Evolutionary conservation across 495 filamentous ascomycete genomes (phyloP), one percentile per base, ranked within the genome.

Genomic region (Darksidea phi): DNA sequence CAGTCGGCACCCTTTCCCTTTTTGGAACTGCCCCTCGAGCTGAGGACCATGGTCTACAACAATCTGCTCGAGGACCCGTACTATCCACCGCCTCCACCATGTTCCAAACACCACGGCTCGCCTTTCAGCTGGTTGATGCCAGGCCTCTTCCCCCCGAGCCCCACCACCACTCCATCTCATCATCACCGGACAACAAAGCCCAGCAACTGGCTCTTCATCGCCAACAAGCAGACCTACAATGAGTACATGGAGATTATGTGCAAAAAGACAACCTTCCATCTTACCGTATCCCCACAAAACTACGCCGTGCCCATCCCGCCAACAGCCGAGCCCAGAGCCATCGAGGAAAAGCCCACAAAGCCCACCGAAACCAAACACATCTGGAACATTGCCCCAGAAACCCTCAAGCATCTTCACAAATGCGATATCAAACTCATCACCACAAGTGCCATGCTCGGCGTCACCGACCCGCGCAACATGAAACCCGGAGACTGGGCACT

Each of bases 191-290:
- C 6, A 45, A 10, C 10, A 5, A 32, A 54, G 37, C 24, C 18
- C 48, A 49, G 57, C 45, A 61, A 57, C 52, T 61, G 56, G 61
- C 51, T 64, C 25, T 54, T 68, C 48, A 47, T 65, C 10, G 51
- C 48, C 36, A 68, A 58, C 53, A 52, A 48, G 28, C 61, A 68
- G 45, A 34, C 61, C 45, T 52, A 68, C 43, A 37, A 21, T 11
- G 66, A 68, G 25, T 68, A 51, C 57, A 68, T 64, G 43, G 66
- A 68, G 20, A 12, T 61, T 2, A 11, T 61, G 1, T 64, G 61
- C 57, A 68, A 57, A 52, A 57, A 59, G 37, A 37, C 18, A n/a
- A 58, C 43, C 0, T 64, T 64, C 48, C 61, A 49, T 17, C 53
- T 68, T 38, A 68, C 46, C 18, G 57, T 65, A 13, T 54, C 49